These are phyloP conservation scores for Chloranthus sessilifolius DNA, from an alignment of 164 flowering plant species.

Conservation along the genomic window DNA sequence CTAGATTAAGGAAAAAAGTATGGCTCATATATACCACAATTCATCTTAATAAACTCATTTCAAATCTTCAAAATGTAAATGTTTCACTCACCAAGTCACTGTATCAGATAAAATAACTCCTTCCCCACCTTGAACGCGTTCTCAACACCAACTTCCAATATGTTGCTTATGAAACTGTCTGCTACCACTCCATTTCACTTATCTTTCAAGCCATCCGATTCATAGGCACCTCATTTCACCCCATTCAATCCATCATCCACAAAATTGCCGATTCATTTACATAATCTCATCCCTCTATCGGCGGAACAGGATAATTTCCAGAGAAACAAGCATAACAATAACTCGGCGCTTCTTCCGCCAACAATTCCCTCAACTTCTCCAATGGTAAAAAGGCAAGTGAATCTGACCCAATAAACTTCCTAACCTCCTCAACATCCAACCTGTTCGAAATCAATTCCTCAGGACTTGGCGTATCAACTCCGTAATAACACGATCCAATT, in stretches of 20 bases:
- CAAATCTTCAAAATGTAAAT: too few species aligned
- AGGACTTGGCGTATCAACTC: slow-evolving; percentile 78
- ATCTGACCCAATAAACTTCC: slow-evolving; percentile 67
- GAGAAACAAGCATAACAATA: slow-evolving; percentile 92
- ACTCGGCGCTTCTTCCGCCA: slow-evolving; percentile 40
- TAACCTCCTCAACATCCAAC: slow-evolving; percentile 67
- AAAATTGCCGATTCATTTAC: slow-evolving; percentile 57
- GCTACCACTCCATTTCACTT: too few species aligned
- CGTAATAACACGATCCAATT: slow-evolving; percentile 79
- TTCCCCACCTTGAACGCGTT: too few species aligned
- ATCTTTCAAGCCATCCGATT: slow-evolving; percentile 1
- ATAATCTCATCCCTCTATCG: slow-evolving; percentile 65
- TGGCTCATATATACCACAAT: too few species aligned
- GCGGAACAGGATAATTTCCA: slow-evolving; percentile 70
- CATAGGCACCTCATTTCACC: slow-evolving; percentile 35
- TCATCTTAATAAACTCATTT: too few species aligned
- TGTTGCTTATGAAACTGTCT: too few species aligned
- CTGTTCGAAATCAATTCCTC: slow-evolving; percentile 79
- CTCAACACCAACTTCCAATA: neutral
- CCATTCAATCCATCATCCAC: slow-evolving; percentile 58
- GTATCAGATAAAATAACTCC: too few species aligned
- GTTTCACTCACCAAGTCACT: too few species aligned
- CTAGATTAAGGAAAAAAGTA: too few species aligned
- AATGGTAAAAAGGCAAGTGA: slow-evolving; percentile 73
- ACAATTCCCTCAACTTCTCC: slow-evolving; percentile 49